Percentiles rank a stretch among this genome's conserved stretches.
Evolutionary conservation across 164 flowering plant species (phyloP).

Genomic region (Berberis thunbergii): DNA sequence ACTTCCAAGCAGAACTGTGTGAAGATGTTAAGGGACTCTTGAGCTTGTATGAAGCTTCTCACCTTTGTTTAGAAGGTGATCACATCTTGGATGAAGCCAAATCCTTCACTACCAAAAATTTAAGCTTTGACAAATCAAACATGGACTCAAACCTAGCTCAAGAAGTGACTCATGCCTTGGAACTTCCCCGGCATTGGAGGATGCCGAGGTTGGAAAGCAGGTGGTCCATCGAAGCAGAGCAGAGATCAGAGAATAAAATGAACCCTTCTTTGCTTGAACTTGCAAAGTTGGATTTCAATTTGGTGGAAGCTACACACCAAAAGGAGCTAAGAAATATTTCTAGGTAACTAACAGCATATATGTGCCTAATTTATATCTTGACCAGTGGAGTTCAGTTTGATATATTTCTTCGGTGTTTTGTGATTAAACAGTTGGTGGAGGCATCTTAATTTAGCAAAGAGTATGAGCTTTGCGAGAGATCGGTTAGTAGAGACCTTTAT

Average conservation of each 20-base stretch:
- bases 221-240: constrained; percentile 19
- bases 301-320: constrained; percentile 32
- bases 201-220: constrained; percentile 28
- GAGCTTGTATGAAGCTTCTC: not conserved
- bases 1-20: not conserved
- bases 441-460: not conserved
- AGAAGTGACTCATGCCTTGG: constrained; percentile 23
- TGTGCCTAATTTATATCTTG: not conserved
- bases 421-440: constrained; percentile 8
- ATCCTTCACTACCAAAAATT: constrained; percentile 11
- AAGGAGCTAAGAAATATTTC: constrained; percentile 19
- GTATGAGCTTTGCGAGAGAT: not conserved
- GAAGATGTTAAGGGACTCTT: not conserved
- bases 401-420: not conserved
- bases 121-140: constrained; percentile 6
- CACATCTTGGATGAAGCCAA: constrained; percentile 11
- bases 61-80: not conserved
- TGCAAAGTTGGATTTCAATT: constrained; percentile 39
- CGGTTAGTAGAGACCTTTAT: constrained; percentile 3
- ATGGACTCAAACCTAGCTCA: constrained; percentile 6
- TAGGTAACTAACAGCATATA: constrained; percentile 13
- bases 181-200: constrained; percentile 27
- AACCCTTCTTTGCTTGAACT: constrained; percentile 19
- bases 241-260: not conserved
- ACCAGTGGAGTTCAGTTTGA: not conserved